Base-by-base conservation (phyloP, 768 basidiomycete species). In the Serendipita sp. region DNA sequence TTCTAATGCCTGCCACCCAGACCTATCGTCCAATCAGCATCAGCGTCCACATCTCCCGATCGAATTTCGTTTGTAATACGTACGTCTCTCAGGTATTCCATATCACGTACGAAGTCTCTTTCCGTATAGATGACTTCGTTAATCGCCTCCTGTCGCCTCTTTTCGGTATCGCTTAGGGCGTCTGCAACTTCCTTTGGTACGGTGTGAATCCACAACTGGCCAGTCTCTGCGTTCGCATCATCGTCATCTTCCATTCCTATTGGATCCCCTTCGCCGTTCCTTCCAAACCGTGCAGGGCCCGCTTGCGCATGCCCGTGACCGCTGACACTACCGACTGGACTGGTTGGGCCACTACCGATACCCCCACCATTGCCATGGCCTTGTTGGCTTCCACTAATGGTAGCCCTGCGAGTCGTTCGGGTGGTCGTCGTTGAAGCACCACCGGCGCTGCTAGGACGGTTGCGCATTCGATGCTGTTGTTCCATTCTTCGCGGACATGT, bases 71-170 rank as follows among this genome's bases (percentile, higher is more conserved):
- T 24, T 24, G 24, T 24, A 24, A 45, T 11, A 70, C 89, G 70
- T 71, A 95, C 89, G 72, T 98, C 95, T 68, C 94, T 86, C 54
- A 99, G 81, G 72, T 98, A 98, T 75, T 99, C 96, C 84, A 98
- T 84, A 75, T 97, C 96, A 65, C 92, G 83, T 51, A 99, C 94
- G 74, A 99, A 98, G 76, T 98, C 96, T 32, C 94, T 83, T 73
- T 98, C 96, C 5, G 96, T 99, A 68, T 83, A 83, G 65, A 84
- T 86, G 41, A 96, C 91, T 76, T 99, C 96, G 72, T 98, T 97
- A 77, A 99, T 98, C 24, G 92, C 91, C 74, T 99, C 96, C 73
- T 98, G 95, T 1, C 95, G 82, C 74, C 83, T 93, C 81, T 94
- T 96, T 79, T 99, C 95, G 30, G 79, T 79, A 65, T 96, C 94